Conservation (phyloP, 805 yeast species). For the Ascoidea tarda region DNA sequence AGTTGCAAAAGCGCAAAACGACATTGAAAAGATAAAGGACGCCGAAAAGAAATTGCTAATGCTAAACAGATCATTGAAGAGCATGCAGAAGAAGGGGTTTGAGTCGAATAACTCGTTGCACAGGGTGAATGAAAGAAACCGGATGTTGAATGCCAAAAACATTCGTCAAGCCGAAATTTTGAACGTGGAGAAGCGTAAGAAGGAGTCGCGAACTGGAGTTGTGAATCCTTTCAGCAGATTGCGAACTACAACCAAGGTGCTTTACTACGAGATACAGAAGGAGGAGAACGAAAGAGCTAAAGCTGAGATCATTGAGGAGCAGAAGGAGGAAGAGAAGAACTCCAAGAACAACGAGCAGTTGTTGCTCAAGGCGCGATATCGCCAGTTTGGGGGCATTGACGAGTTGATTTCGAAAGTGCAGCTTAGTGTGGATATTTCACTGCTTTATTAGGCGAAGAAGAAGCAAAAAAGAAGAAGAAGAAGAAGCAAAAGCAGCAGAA, state of each 20-base stretch:
- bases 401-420: conserved; percentile 20
- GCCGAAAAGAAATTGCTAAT: conserved; percentile 31
- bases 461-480: too few species aligned
- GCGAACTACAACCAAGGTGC: conserved; percentile 75
- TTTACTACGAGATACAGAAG: conserved; percentile 43
- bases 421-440: too few species aligned
- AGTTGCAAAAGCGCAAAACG: conserved; percentile 52
- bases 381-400: conserved; percentile 46
- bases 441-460: too few species aligned
- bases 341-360: conserved; percentile 22
- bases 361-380: conserved; percentile 36
- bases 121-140: conserved; percentile 71
- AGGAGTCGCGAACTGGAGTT: conserved; percentile 21
- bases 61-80: conserved; percentile 21
- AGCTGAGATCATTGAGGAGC: conserved; percentile 29
- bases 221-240: conserved; percentile 81
- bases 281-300: conserved; percentile 47
- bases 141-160: conserved; percentile 63
- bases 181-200: conserved; percentile 41
- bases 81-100: conserved; percentile 22
- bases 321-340: conserved; percentile 28
- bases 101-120: conserved; percentile 34
- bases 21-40: conserved; percentile 26
- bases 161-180: conserved; percentile 69
- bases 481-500: too few species aligned